Base-by-base conservation (phyloP, 257 asterid genomes). In the Fraxinus pennsylvanica region DNA sequence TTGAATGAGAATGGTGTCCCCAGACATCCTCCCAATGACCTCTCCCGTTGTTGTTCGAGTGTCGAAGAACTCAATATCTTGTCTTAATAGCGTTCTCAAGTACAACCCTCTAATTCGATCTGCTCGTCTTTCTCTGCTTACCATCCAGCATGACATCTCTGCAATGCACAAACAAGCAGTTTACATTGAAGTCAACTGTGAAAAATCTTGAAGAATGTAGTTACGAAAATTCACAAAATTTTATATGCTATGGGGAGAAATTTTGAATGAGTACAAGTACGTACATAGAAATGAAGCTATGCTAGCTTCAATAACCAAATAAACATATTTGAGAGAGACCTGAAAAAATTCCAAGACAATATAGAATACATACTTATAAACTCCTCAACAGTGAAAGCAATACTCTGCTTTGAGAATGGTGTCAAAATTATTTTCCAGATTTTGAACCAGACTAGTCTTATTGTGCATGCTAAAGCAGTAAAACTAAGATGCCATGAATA, bases 131-230 rank as follows among this genome's bases (percentile, higher is more conserved):
- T 90, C 91, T 15, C 91, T 91, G 0, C 89, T 61, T 29, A 87
- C 80, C 84, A 19, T 84, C 92, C 95, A 87, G 70, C 95, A 88
- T 17, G 81, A 47, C 73, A 82, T 81, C 86, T 90, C 95, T 90
- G 87, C 22, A 9, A 41, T 52, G 72, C 43, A 72, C 5, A 38
- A 36, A 6, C 22, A 21, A 35, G 19, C 43, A 71, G 36, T 50
- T 50, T 50, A 3, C 15, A 10, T 41, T 41, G 15, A 41, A 41
- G 0, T 50, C 21, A 17, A 2, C 15, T 50, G 21, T 15, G 19
- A 4, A 50, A 50, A 50, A 0, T 50, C 21, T 13, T 50, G 59
- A 50, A 50, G 59, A 50, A 50, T 17, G 21, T 50, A 17, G 3
- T 2, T 50, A 50, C 59, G 1, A 36, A 36, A 36, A 36, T 17